These are phyloP conservation scores for Botrytis medusae DNA, from an alignment of 2,329 filamentous ascomycete species.

Conservation along the genomic window DNA sequence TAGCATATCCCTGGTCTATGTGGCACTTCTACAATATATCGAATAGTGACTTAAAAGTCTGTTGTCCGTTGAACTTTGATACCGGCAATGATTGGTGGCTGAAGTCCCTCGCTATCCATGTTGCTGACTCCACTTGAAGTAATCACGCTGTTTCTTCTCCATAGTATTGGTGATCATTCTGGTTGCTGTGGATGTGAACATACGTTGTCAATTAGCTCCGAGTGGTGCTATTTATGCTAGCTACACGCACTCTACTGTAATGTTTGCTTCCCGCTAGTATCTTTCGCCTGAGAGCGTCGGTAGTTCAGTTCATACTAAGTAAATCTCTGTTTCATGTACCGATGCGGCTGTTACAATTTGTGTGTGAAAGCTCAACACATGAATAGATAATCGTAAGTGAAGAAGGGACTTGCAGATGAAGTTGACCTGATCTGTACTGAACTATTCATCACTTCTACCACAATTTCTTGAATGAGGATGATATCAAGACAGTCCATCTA, in stretches of 20 bases:
- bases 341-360: background rate
- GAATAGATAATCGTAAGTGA: too few relatives aligned
- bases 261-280: background rate
- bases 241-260: background rate
- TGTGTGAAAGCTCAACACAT: background rate
- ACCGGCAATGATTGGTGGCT: background rate
- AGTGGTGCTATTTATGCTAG: background rate
- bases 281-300: background rate
- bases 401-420: background rate
- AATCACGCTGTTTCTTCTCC: too few relatives aligned
- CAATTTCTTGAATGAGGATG: background rate
- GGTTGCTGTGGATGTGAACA: background rate
- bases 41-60: background rate
- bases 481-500: background rate
- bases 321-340: background rate
- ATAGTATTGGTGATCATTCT: background rate
- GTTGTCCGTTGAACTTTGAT: background rate
- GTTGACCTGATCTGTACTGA: too few relatives aligned
- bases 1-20: background rate
- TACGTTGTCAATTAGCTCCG: background rate
- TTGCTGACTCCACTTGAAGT: background rate
- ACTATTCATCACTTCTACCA: background rate
- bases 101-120: background rate
- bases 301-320: background rate
- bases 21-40: background rate